Percentiles rank a stretch among this genome's conserved stretches.
Conservation (phyloP, 371 early-diverging fungal genomes). For the Mucor piriformis region DNA sequence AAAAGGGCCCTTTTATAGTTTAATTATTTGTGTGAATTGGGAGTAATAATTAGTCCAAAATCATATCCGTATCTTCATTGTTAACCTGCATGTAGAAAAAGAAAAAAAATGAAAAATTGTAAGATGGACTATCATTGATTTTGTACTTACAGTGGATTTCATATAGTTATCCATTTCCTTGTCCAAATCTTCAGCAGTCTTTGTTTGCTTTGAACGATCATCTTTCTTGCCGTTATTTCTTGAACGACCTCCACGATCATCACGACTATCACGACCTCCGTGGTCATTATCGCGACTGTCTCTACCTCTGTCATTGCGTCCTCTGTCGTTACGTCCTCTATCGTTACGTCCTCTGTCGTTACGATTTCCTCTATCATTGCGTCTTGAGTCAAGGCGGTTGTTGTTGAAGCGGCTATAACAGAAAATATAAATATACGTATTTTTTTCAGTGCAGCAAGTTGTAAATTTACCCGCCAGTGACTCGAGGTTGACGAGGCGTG, state of each 20-base stretch:
- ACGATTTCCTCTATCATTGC: slow-evolving; percentile 4
- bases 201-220: slow-evolving; percentile 10
- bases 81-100: background rate
- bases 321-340: background rate
- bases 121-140: background rate
- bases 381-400: background rate
- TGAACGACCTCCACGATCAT: background rate
- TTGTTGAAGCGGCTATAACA: slow-evolving; percentile 12
- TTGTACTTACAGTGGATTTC: slow-evolving; percentile 24
- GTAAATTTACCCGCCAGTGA: background rate
- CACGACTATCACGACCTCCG: slow-evolving; percentile 6
- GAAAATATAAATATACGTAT: background rate
- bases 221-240: slow-evolving; percentile 12
- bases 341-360: background rate
- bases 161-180: slow-evolving; percentile 53
- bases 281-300: slow-evolving; percentile 11
- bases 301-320: background rate
- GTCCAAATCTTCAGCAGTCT: slow-evolving; percentile 37
- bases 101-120: background rate
- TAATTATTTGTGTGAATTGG: no score
- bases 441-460: background rate
- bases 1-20: no score
- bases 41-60: slow-evolving; percentile 14
- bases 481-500: slow-evolving; percentile 1
- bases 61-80: slow-evolving; percentile 21